Base-by-base conservation (phyloP, 2,329 filamentous ascomycete species). In the Orbilia oligospora region DNA sequence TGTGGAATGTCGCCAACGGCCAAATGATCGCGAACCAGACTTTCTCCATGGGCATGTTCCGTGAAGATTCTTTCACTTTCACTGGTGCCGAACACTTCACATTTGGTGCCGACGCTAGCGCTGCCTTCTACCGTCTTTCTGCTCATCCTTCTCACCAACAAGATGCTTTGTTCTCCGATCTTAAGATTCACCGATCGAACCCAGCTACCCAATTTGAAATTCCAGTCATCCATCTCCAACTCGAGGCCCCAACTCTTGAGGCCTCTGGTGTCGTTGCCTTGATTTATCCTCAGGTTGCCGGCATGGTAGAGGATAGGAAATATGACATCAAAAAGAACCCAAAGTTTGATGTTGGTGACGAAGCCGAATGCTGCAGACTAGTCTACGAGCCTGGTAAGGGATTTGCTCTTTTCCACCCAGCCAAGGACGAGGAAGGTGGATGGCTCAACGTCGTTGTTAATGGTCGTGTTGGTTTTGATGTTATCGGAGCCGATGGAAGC, bases 321-420 rank as follows among this genome's bases (percentile, higher is more conserved):
- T 77, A 55, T 48, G 76, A 48, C 61, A 78, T 24, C 51, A 80
- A 67, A 80, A 81, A 53, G 76, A 55, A 72, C 56, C 69, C 76
- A 48, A 79, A 81, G 30, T 77, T 83, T 56, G 79, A 81, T 36
- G 80, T 71, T 16, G 80, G 80, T 10, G 81, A 82, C 16, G 79
- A 81, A 61, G 80, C 75, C 3, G 81, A 83, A 67, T 82, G 81
- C 75, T 82, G 82, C 66, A 73, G 81, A 49, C 80, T 83, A 14
- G 79, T 79, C 41, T 82, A 82, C 63, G 80, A 68, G 3, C 48
- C 71, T 0, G 77, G 79, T 8, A 76, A 78, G 51, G 79, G 81
- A 65, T 83, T 82, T 55, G 81, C 81, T 38, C 80, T 82, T 16
- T 81, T 81, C 63, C 82, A 83, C 22, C 82, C 82, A 9, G 81